Base-by-base conservation (phyloP, 148 eudicot species). In the Rhododendron kiyosumense region DNA sequence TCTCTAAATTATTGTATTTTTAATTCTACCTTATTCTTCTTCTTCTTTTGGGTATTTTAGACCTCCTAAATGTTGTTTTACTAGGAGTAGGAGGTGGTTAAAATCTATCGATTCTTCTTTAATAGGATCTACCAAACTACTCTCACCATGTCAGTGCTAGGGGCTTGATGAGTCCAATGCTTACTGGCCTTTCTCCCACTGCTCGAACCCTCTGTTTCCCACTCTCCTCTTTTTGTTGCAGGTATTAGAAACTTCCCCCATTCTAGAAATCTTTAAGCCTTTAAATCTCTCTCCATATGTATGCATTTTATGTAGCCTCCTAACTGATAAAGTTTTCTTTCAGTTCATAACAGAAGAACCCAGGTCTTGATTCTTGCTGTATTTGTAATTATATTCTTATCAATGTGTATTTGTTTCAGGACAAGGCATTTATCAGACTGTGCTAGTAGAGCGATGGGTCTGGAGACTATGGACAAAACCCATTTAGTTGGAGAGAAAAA, bases 391-490 rank as follows among this genome's bases (percentile, higher is more conserved):
- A 46, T 9, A 9, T 46, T 82, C 32, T 63, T 41, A 43, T 41
- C 52, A 38, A 41, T n/a, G 34, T 65, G 45, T 26, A 20, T 14
- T 30, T 26, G 63, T 85, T 77, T 74, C 86, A 86, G 89, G 87
- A 57, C 45, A 36, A 63, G 73, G 7, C 54, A 67, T 80, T 12
- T 57, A 49, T 46, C 85, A 17, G 81, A 78, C 15, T 45, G 84
- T 78, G 24, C 75, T 8, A 81, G 28, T 30, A 36, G 49, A 43
- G 74, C 28, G 32, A 87, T 92, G 93, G 89, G 88, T 65, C 43
- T 30, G 20, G 82, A 87, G 92, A 88, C 86, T 65, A 26, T n/a
- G 20, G 84, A 87, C 26, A 82, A 87, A 45, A 84, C 84, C 1
- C 59, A 83, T 34, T 65, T 89, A 46, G 79, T 88, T 88, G 43